Evolutionary conservation across 2,329 filamentous ascomycete species (phyloP).

Genomic region (Capronia epimyces): DNA sequence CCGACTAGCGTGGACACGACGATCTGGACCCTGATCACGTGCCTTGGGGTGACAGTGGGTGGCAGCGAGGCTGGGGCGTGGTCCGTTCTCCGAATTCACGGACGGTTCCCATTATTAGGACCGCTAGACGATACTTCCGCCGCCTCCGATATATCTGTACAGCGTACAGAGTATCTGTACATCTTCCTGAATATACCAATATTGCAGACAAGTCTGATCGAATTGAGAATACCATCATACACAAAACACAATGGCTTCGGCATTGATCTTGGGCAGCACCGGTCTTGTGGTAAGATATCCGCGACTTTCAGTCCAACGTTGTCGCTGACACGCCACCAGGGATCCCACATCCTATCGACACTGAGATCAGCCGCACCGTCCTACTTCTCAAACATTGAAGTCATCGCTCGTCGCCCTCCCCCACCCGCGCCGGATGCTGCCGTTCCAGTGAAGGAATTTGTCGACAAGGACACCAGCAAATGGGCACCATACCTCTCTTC

Average conservation of each 20-base stretch:
- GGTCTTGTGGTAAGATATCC: constrained; percentile 45
- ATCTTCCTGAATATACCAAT: too few species aligned
- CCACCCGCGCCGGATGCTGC: constrained; percentile 52
- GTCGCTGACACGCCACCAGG: constrained; percentile 40
- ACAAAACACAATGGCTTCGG: constrained; percentile 39
- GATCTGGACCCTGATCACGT: not conserved
- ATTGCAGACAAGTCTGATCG: too few species aligned
- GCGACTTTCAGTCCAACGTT: not conserved
- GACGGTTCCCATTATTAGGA: too few species aligned
- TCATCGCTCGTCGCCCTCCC: constrained; percentile 43
- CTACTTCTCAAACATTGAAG: constrained; percentile 39
- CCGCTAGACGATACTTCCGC: too few species aligned
- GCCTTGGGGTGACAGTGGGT: not conserved
- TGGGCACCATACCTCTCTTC: constrained; percentile 61
- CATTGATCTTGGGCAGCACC: constrained; percentile 44
- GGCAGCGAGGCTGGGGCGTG: not conserved
- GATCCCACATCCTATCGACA: constrained; percentile 65
- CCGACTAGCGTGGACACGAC: not conserved
- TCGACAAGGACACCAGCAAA: constrained; percentile 61
- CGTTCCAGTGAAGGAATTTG: constrained; percentile 45
- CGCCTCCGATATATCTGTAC: too few species aligned
- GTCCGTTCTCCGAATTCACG: too few species aligned
- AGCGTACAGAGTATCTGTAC: too few species aligned
- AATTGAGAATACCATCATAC: too few species aligned
- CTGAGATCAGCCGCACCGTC: constrained; percentile 37